Evolutionary conservation across 345 rosid genomes (phyloP), one percentile per base, ranked within the genome.

Genomic region (Eucalyptus marginata): DNA sequence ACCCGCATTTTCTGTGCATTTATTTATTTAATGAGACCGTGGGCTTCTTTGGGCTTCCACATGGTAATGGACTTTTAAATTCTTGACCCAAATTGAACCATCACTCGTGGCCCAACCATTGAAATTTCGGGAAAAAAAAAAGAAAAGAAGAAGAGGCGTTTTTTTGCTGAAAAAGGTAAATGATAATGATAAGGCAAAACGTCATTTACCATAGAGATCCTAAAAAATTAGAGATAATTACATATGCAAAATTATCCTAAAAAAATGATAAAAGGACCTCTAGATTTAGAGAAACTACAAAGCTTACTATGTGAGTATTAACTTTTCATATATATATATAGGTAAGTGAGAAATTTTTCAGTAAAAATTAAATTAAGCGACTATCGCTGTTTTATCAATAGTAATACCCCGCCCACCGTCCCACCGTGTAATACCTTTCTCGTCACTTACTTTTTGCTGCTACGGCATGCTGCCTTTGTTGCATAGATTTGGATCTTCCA

Each of bases 11-110:
- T 71, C 22, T 20, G 27, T 0, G 27, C 47, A 40, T 36, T 20
- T 0, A 44, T 20, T 0, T 0, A 20, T 18, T 18, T 0, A 10
- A 40, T 40, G 47, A 40, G 2, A 76, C 84, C 29, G 16, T 40
- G 84, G 84, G 84, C 81, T 71, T 71, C 25, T 33, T 33, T 71
- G 81, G 44, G 44, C 83, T 40, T 76, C 83, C 46, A 76, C 46
- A 40, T 40, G 83, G 46, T 18, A 40, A 3, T 20, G 84, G 47
- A 12, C 84, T 40, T 20, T 76, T 40, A 0, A 36, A 40, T 40
- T 76, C 47, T 76, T 40, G 84, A 22, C 84, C 84, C 83, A 20
- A 40, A 20, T 76, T 25, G 15, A 76, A 76, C 47, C 84, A 40
- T 76, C 84, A 22, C 15, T 76, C 29, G 15, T 20, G 84, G 47